Conservation (phyloP, 768 basidiomycete species). For the Leccinum arenicola region DNA sequence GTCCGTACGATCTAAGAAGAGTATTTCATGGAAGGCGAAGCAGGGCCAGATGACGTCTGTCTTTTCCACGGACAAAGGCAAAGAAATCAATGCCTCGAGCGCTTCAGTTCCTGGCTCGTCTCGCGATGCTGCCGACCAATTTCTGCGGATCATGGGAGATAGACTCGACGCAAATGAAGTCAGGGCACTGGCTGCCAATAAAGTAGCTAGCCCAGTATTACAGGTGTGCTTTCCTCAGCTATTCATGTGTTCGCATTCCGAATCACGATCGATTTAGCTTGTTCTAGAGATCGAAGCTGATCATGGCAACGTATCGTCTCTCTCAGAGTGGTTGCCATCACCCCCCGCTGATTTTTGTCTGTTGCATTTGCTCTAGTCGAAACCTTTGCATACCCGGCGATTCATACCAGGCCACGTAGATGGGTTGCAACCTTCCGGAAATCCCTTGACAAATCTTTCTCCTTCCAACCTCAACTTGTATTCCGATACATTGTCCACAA, state of each 20-base stretch:
- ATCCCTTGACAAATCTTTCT: too few species aligned
- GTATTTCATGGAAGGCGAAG: slow-evolving; percentile 74
- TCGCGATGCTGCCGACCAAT: slow-evolving; percentile 36
- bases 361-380: too few species aligned
- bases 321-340: too few species aligned
- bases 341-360: too few species aligned
- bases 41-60: slow-evolving; percentile 83
- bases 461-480: too few species aligned
- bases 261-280: slow-evolving; percentile 47
- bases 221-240: slow-evolving; percentile 45
- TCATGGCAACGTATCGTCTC: slow-evolving; percentile 50
- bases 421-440: too few species aligned
- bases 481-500: too few species aligned
- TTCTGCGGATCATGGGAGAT: slow-evolving; percentile 52
- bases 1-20: slow-evolving; percentile 79
- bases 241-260: slow-evolving; percentile 8
- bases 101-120: slow-evolving; percentile 47
- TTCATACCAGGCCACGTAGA: too few species aligned
- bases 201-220: slow-evolving; percentile 74
- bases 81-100: slow-evolving; percentile 28
- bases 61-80: slow-evolving; percentile 48
- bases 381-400: too few species aligned
- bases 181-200: slow-evolving; percentile 70
- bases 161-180: slow-evolving; percentile 68
- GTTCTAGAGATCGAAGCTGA: slow-evolving; percentile 81